Percentiles rank a stretch among this genome's conserved stretches.
phyloP scores from a whole-genome alignment of 208 protist genomes.

The Novymonas esmeraldas region DNA sequence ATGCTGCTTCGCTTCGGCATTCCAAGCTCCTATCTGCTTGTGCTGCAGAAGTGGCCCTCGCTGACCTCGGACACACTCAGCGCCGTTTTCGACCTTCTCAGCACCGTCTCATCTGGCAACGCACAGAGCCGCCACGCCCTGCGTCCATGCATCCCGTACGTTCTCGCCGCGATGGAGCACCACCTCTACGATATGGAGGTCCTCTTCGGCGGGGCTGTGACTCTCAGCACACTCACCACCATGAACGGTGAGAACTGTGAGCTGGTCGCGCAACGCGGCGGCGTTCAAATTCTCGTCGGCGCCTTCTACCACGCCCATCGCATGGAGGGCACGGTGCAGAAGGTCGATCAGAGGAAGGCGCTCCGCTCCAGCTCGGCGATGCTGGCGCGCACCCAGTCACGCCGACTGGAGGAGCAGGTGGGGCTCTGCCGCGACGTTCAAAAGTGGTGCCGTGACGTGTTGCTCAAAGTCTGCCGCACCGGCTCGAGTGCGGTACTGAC shows the following conservation, averaged over 20 bases:
- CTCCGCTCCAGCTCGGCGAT: constrained; percentile 19
- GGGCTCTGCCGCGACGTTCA: constrained; percentile 53
- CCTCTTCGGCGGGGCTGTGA: constrained; percentile 57
- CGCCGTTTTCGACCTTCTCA: constrained; percentile 73
- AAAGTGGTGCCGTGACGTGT: constrained; percentile 59
- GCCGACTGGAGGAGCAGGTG: constrained; percentile 19
- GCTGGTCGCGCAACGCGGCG: constrained; percentile 58
- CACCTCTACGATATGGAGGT: constrained; percentile 57
- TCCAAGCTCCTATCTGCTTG: constrained; percentile 53
- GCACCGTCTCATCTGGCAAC: constrained; percentile 64
- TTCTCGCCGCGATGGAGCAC: constrained; percentile 50
- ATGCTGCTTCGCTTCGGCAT: constrained; percentile 59
- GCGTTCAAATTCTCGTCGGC: constrained; percentile 66
- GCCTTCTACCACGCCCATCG: constrained; percentile 52
- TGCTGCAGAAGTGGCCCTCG: constrained; percentile 51
- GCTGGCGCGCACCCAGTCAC: constrained; percentile 15
- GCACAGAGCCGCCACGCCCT: constrained; percentile 42
- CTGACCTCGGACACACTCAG: constrained; percentile 62
- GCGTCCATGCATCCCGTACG: constrained; percentile 73
- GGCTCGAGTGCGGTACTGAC: constrained; percentile 18
- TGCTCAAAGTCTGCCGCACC: constrained; percentile 58
- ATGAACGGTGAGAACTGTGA: constrained; percentile 64
- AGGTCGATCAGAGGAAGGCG: constrained; percentile 23
- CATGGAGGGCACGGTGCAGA: constrained; percentile 9
- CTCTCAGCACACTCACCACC: constrained; percentile 67